Conservation (phyloP, 495 filamentous ascomycete species). For the Aspergillus egyptiacus region DNA sequence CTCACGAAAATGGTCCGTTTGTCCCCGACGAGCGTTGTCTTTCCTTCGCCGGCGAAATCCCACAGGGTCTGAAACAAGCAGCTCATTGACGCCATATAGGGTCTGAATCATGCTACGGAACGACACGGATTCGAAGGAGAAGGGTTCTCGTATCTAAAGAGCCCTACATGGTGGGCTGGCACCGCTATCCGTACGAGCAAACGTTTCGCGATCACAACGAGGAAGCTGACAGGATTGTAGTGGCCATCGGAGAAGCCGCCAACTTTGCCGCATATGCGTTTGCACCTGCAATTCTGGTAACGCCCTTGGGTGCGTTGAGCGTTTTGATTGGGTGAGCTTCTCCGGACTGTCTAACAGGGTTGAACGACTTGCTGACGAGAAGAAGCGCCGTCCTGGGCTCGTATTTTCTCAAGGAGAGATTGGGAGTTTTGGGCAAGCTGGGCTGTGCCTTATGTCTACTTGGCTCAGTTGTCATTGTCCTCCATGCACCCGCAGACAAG, state of each 20-base stretch:
- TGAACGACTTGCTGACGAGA: constrained; percentile 24
- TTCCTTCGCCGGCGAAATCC: constrained; percentile 2
- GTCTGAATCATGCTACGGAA: constrained; percentile 82
- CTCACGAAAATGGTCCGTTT: constrained; percentile 81
- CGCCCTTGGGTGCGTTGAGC: constrained; percentile 84
- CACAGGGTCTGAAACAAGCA: neutral
- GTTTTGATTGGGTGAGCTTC: constrained; percentile 74
- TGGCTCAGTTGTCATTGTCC: constrained; percentile 92
- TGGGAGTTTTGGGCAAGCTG: constrained; percentile 84
- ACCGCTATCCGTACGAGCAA: constrained; percentile 69
- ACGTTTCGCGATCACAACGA: neutral
- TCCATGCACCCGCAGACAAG: constrained; percentile 92
- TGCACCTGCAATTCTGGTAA: constrained; percentile 94
- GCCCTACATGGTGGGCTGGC: constrained; percentile 91
- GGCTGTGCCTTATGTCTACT: constrained; percentile 95
- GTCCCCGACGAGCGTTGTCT: constrained; percentile 9
- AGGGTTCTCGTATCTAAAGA: constrained; percentile 87
- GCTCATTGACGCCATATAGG: constrained; percentile 46
- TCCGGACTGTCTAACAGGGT: too few relatives aligned
- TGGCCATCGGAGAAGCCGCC: constrained; percentile 79
- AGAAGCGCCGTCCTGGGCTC: constrained; percentile 77
- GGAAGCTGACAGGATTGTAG: constrained; percentile 35
- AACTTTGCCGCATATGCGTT: constrained; percentile 99
- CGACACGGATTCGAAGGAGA: constrained; percentile 94
- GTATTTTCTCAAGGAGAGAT: constrained; percentile 84